These are phyloP conservation scores for Haematococcus lacustris DNA, from an alignment of 139 green algal species.

Conservation along the genomic window DNA sequence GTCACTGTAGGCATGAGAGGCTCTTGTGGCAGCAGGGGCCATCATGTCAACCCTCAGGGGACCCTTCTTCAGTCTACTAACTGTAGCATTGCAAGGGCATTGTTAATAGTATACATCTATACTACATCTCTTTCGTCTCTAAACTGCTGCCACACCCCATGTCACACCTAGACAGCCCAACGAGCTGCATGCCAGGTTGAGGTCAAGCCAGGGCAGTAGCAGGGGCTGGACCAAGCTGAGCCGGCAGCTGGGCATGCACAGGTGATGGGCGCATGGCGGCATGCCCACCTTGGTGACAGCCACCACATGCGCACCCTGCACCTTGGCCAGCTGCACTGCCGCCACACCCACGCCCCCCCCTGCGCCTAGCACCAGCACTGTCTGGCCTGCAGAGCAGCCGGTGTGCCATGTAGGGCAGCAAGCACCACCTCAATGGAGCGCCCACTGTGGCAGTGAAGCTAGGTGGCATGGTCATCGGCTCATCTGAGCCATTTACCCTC, in stretches of 20 bases:
- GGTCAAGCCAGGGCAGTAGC: neutral
- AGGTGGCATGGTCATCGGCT: neutral
- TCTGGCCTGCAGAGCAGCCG: too few species aligned
- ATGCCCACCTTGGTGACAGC: constrained; percentile 36
- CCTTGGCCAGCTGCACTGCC: constrained; percentile 63
- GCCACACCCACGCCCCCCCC: constrained; percentile 79
- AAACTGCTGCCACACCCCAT: too few species aligned
- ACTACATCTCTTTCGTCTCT: too few species aligned
- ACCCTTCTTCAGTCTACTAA: too few species aligned
- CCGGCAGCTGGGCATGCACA: too few species aligned
- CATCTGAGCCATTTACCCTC: neutral
- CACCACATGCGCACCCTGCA: constrained; percentile 60
- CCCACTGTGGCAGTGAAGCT: neutral
- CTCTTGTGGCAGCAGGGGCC: too few species aligned
- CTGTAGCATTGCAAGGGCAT: too few species aligned
- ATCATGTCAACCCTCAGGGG: too few species aligned
- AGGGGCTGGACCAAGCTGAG: too few species aligned
- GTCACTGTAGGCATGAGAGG: too few species aligned
- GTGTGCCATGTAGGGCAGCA: neutral
- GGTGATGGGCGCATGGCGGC: neutral
- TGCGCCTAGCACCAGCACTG: constrained; percentile 75
- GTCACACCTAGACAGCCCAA: neutral
- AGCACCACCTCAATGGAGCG: too few species aligned
- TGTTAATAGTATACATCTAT: too few species aligned
- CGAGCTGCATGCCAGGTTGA: neutral